Conservation (phyloP, 75 land plant species). For the Picea sitchensis region DNA sequence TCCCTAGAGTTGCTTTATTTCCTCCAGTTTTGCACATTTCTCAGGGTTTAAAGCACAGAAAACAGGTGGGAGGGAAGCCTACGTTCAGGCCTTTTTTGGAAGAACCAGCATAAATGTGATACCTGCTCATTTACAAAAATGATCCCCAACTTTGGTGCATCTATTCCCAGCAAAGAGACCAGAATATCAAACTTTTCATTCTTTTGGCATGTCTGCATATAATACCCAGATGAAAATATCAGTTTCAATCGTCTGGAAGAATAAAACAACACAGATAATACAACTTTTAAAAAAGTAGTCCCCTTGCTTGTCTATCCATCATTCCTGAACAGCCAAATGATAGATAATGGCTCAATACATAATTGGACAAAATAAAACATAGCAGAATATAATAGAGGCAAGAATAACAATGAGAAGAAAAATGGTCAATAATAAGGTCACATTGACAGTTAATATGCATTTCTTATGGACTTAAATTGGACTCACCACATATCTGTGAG, state of each 20-base stretch:
- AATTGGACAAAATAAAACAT: background rate
- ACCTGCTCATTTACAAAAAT: conserved; percentile 88
- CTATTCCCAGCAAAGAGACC: conserved; percentile 48
- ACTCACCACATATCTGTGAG: conserved; percentile 83
- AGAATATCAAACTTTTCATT: conserved; percentile 43
- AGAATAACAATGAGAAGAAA: background rate
- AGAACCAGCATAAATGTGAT: too few species aligned
- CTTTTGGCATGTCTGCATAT: conserved; percentile 55
- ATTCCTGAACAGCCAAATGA: background rate
- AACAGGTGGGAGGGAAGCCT: too few species aligned
- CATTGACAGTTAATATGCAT: background rate
- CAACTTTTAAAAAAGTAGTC: background rate
- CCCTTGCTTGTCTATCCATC: background rate
- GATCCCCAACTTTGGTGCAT: conserved; percentile 71
- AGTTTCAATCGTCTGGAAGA: background rate
- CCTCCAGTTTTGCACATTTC: too few species aligned
- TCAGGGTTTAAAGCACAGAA: too few species aligned
- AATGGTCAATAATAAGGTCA: background rate
- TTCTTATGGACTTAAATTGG: background rate
- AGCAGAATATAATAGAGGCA: conserved; percentile 1
- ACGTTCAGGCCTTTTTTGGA: too few species aligned
- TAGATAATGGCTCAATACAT: background rate
- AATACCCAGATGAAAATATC: background rate
- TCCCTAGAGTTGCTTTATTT: too few species aligned
- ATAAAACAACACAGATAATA: background rate